These are phyloP conservation scores for Hypoxylon sp. DNA, from an alignment of 2,329 filamentous ascomycete genomes.

Conservation along the genomic window DNA sequence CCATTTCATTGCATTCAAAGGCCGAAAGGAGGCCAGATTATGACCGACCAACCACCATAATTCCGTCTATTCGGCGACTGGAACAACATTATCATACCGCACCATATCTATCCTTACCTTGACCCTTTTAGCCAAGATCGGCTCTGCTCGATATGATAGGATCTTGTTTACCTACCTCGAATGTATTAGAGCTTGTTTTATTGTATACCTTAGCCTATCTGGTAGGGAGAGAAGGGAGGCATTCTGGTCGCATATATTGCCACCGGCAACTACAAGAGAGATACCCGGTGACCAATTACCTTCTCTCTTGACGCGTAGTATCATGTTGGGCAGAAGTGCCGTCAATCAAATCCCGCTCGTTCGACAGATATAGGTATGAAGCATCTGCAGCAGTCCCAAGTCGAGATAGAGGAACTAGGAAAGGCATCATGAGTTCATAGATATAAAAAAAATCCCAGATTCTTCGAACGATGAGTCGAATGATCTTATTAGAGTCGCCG, in stretches of 20 bases:
- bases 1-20: slow-evolving; percentile 2
- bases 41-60: neutral
- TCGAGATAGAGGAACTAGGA: neutral
- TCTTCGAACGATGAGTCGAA: no score
- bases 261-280: neutral
- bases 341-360: neutral
- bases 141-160: no score
- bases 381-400: no score
- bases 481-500: no score
- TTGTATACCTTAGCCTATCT: no score
- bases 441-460: neutral
- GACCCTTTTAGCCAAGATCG: slow-evolving; percentile 8
- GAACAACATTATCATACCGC: slow-evolving; percentile 1
- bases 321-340: no score
- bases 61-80: slow-evolving; percentile 14
- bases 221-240: no score
- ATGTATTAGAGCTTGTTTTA: no score
- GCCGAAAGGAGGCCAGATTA: slow-evolving; percentile 8
- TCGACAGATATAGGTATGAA: neutral
- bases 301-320: neutral
- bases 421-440: neutral
- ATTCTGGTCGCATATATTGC: no score
- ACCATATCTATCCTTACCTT: neutral
- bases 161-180: no score
- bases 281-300: slow-evolving; percentile 8